Conservation (phyloP, 1,284 basidiomycete species). For the Trichosporon sp. region DNA sequence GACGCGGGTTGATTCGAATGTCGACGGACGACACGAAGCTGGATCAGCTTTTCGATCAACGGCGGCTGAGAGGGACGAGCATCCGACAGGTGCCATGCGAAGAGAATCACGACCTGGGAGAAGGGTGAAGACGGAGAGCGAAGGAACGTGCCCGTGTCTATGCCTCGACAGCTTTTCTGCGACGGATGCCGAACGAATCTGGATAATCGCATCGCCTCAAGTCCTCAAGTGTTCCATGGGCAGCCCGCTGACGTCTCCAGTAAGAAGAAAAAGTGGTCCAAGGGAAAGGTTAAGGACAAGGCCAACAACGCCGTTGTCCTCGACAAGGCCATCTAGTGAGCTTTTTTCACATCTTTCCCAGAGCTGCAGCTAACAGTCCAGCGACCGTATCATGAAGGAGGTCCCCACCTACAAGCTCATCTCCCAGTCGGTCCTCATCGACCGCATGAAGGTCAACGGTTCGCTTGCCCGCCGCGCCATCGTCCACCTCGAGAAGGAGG, state of each 20-base stretch:
- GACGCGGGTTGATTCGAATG: too few species aligned
- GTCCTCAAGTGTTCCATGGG: neutral
- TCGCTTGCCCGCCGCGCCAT: conserved; percentile 91
- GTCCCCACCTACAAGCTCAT: conserved; percentile 99
- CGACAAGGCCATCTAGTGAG: conserved; percentile 64
- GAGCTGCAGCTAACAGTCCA: conserved; percentile 50
- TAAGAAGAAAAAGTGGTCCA: conserved; percentile 99
- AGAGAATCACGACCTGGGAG: neutral
- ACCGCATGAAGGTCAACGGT: conserved; percentile 83
- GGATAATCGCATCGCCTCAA: neutral
- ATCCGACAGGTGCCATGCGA: neutral
- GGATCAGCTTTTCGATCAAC: neutral
- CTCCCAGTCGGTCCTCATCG: conserved; percentile 94
- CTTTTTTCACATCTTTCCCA: neutral
- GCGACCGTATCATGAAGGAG: conserved; percentile 97
- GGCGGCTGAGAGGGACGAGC: neutral
- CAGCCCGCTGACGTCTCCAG: conserved; percentile 25
- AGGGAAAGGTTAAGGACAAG: conserved; percentile 99
- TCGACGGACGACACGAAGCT: too few species aligned
- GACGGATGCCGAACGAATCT: neutral
- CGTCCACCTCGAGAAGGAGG: conserved; percentile 89
- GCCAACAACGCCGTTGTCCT: conserved; percentile 81
- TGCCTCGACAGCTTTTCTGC: neutral
- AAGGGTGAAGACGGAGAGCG: neutral
- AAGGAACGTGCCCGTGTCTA: neutral